phyloP scores from a whole-genome alignment of 441 rosid genomes.

The Melianthus villosus region DNA sequence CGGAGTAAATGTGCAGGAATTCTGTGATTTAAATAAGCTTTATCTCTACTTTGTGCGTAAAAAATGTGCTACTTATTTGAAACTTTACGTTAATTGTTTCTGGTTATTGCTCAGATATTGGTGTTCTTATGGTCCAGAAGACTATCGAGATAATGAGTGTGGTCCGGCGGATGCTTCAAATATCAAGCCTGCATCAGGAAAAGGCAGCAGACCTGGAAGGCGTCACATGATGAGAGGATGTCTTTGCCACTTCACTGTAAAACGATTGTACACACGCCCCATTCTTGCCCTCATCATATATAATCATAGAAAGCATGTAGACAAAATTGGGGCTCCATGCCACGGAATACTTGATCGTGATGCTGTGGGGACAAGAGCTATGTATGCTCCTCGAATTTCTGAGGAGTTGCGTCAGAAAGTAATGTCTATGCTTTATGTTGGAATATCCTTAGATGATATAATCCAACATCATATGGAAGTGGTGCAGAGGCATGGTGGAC shows the following conservation, averaged over 20 bases:
- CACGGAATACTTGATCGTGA: conserved; percentile 37
- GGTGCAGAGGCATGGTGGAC: conserved; percentile 38
- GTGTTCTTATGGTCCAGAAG: conserved; percentile 52
- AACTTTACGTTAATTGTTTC: too few species aligned
- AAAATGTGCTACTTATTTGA: too few species aligned
- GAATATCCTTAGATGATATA: conserved; percentile 32
- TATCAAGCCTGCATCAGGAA: conserved; percentile 26
- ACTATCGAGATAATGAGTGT: conserved; percentile 26
- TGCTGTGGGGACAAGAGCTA: conserved; percentile 46
- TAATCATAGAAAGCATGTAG: conserved; percentile 39
- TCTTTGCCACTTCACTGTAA: conserved; percentile 41
- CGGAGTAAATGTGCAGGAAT: too few species aligned
- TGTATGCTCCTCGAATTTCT: conserved; percentile 42
- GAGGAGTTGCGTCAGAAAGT: conserved; percentile 40
- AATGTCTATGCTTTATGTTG: conserved; percentile 35
- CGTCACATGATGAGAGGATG: conserved; percentile 49
- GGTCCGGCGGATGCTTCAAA: conserved; percentile 21
- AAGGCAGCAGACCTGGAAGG: conserved; percentile 42
- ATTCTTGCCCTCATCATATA: conserved; percentile 33
- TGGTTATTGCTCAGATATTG: conserved; percentile 27
- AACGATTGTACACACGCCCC: conserved; percentile 30
- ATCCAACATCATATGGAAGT: conserved; percentile 32
- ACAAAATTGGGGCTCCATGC: conserved; percentile 33
- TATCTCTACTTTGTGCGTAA: too few species aligned
- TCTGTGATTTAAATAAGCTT: too few species aligned